Percentiles rank a stretch among this genome's conserved stretches.
phyloP scores from a whole-genome alignment of 108 stramenopile species.

The Cylindrotheca fusiformis region DNA sequence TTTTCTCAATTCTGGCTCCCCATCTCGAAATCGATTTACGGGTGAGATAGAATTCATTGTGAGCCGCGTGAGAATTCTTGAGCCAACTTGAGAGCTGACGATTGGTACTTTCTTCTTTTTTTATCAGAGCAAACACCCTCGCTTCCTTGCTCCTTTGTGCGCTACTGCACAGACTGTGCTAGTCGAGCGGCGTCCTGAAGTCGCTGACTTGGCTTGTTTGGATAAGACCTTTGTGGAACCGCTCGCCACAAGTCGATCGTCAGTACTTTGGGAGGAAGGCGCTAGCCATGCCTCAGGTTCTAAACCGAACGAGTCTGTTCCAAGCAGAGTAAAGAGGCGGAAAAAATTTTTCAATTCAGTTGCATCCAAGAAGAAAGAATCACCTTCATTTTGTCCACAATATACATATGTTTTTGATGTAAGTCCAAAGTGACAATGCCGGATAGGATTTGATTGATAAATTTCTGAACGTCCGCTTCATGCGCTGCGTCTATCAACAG shows the following conservation, averaged over 20 bases:
- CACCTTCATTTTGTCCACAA: neutral
- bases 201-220: no score
- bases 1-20: slow-evolving; percentile 14
- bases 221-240: no score
- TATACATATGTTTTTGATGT: neutral
- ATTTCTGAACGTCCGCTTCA: no score
- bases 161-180: slow-evolving; percentile 55
- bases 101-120: no score
- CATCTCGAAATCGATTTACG: neutral
- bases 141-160: slow-evolving; percentile 51
- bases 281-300: no score
- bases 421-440: neutral
- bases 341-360: slow-evolving; percentile 38
- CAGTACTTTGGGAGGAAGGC: no score
- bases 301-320: slow-evolving; percentile 10
- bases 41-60: slow-evolving; percentile 44
- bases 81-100: no score
- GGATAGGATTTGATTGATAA: no score
- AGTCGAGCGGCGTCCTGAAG: neutral
- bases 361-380: slow-evolving; percentile 7
- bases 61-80: no score
- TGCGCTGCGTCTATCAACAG: no score
- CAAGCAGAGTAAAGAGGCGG: slow-evolving; percentile 29
- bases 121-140: slow-evolving; percentile 27
- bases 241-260: no score